Base-by-base conservation (phyloP, 2,329 filamentous ascomycete species). In the Penicillium aurantiogriseum region DNA sequence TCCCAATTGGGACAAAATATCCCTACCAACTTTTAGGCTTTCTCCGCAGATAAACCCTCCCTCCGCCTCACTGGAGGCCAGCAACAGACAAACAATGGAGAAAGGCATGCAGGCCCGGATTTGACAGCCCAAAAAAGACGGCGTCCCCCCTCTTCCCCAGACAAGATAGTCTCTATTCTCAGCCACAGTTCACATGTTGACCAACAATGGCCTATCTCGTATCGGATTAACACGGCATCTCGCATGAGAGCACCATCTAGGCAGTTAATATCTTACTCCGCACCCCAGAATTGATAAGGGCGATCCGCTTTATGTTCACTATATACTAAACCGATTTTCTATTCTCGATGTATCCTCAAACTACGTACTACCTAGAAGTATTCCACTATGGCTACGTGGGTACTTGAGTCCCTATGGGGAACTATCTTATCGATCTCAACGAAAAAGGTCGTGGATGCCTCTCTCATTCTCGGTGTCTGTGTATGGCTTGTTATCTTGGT, bases 1-100 rank as follows among this genome's bases (percentile, higher is more conserved):
- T 68, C 72, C 73, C 57, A 62, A 74, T 67, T 43, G 11, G 71
- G 73, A 63, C 64, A 76, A 74, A 65, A 72, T 62, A 70, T 76
- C 74, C 74, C 58, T 54, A 21, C 8, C 39, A 44, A 60, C 58
- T 54, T 62, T 65, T 62, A 62, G 63, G 56, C 39, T 53, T 62
- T 19, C 57, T 53, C 42, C 51, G 21, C 38, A 52, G 48, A 60
- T 60, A 59, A 52, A 39, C 15, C 39, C 51, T 25, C 15, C 39
- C 51, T 25, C 48, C 35, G 10, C 29, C 23, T 31, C 23, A 2
- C 5, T 3, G 21, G 17, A 27, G 45, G 21, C 33, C 31, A 48
- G 19, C 36, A 33, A 60, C 42, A 51, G 46, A 46, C 45, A 44
- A 31, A 44, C 23, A 15, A 31, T 19, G 19, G 13, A 31, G 17